Evolutionary conservation across 1,284 basidiomycete species (phyloP).

Genomic region (Rhodotorula sp.): DNA sequence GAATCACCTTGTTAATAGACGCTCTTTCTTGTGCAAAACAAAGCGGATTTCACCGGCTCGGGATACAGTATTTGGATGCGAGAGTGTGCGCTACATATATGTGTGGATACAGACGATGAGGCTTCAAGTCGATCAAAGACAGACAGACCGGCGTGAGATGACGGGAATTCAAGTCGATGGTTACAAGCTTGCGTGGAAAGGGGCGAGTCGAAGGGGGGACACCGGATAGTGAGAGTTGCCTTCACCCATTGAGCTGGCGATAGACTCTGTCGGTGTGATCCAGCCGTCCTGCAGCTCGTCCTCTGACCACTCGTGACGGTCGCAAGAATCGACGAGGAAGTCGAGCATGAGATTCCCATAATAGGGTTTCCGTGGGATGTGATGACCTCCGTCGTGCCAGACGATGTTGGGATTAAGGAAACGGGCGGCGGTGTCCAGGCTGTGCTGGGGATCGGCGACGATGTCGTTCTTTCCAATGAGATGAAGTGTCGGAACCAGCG

Average conservation of each 20-base stretch:
- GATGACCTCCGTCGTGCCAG: constrained; percentile 18
- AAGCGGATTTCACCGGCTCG: neutral
- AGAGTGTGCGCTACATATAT: neutral
- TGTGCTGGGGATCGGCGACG: neutral
- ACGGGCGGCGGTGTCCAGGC: neutral
- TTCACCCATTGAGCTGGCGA: constrained; percentile 3
- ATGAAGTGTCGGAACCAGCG: neutral
- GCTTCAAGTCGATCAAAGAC: too few species aligned
- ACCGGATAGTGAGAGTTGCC: neutral
- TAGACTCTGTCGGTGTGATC: constrained; percentile 6
- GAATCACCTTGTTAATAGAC: too few species aligned
- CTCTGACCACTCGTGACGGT: neutral
- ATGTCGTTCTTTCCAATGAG: constrained; percentile 4
- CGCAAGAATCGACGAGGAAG: constrained; percentile 4
- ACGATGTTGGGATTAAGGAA: neutral
- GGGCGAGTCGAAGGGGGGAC: neutral
- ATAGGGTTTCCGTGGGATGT: constrained; percentile 8
- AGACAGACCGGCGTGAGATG: too few species aligned
- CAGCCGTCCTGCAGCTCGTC: neutral
- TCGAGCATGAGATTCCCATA: neutral
- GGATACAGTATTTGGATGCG: neutral
- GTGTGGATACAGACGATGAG: neutral
- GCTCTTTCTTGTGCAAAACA: neutral
- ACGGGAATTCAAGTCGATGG: too few species aligned
- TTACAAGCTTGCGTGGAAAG: too few species aligned